Base-by-base conservation (phyloP, 257 asterid species). In the Henckelia pumila region DNA sequence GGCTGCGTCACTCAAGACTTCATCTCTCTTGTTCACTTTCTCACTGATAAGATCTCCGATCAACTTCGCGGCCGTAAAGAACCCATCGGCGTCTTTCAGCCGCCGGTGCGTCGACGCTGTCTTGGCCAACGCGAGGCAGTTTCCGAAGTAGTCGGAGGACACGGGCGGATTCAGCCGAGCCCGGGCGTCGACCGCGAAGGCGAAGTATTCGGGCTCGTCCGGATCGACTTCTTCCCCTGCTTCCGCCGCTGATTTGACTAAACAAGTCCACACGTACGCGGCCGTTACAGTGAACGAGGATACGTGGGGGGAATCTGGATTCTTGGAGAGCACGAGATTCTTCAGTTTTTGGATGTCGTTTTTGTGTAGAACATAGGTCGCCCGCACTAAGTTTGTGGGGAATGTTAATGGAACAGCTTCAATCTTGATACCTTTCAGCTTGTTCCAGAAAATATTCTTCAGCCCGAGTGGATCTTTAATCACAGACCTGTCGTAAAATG, bases 201-300 rank as follows among this genome's bases (percentile, higher is more conserved):
- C 72, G 56, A 73, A 79, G 66, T 28, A 63, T 5, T 81, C 85
- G 0, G 47, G 44, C 35, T 73, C 79, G 11, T 69, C 52, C 8
- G 71, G 82, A 11, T 56, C 78, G 16, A 63, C 64, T 14, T 62
- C 61, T 47, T 73, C 78, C 0, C 75, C 74, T 0, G 68, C 20
- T 19, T 55, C 56, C 0, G 68, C 68, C 0, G 68, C 53, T 1
- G 87, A 58, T 68, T 63, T 77, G 0, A 66, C 82, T 20, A 79
- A 24, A 17, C 83, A 79, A 7, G 68, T n/a, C 85, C 87, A 81
- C 2, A 80, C 81, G 19, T 76, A 74, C 7, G 80, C 81, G 0
- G 69, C 57, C 0, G 77, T 26, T 11, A 83, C 77, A 0, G 86
- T 74, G 35, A 80, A 80, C 0, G 86, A 73, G 0, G 86, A 83